Percentiles rank a stretch among this genome's conserved stretches.
These are phyloP conservation scores for Irpex rosettiformis DNA, from an alignment of 1,284 basidiomycete genomes.

Conservation along the genomic window DNA sequence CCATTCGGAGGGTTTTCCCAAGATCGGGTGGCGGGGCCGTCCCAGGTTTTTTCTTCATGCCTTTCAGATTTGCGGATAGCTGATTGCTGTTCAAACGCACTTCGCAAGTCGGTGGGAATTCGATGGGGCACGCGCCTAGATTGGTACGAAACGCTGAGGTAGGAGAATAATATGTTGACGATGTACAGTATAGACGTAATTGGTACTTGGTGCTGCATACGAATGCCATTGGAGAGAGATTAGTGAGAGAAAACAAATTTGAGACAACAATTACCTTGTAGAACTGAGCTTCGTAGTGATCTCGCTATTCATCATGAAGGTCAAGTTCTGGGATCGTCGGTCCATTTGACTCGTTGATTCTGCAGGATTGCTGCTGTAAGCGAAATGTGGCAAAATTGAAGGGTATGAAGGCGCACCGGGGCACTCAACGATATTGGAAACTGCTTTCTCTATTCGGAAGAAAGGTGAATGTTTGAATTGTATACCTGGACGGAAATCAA, in stretches of 20 bases:
- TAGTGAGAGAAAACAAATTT: neutral
- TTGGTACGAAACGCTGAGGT: conserved; percentile 49
- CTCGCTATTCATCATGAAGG: conserved; percentile 62
- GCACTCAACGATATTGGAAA: conserved; percentile 66
- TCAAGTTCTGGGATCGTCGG: conserved; percentile 58
- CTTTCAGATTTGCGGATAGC: conserved; percentile 80
- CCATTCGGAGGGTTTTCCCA: conserved; percentile 53
- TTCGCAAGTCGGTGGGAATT: conserved; percentile 92
- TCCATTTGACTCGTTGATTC: conserved; percentile 76
- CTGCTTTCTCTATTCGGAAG: conserved; percentile 60
- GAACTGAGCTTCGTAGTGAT: conserved; percentile 59
- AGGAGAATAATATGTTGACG: conserved; percentile 74
- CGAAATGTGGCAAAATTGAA: neutral
- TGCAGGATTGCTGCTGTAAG: too few species aligned
- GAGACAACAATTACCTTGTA: conserved; percentile 37
- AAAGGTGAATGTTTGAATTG: conserved; percentile 82
- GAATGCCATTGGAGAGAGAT: neutral
- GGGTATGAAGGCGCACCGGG: conserved; percentile 50
- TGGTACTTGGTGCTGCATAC: conserved; percentile 63
- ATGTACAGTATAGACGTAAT: conserved; percentile 90
- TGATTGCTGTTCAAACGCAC: conserved; percentile 76
- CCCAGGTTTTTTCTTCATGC: conserved; percentile 95
- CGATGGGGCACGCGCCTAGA: conserved; percentile 65
- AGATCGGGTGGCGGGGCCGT: conserved; percentile 91
- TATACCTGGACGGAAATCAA: conserved; percentile 44